Evolutionary conservation across 2,329 filamentous ascomycete genomes (phyloP).

Genomic region (Penicillium sp.): DNA sequence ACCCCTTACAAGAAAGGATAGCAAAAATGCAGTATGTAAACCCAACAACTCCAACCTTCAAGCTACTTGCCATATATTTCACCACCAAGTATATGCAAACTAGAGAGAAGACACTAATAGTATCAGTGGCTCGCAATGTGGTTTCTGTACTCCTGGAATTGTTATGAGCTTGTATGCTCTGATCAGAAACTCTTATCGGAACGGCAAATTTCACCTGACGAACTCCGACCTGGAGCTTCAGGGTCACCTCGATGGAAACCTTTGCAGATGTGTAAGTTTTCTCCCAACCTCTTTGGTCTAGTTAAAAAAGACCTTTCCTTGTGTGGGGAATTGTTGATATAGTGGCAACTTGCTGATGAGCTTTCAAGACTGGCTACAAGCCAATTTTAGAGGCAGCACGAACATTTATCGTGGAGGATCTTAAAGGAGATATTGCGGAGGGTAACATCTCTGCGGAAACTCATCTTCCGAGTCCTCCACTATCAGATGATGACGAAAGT

Average conservation of each 20-base stretch:
- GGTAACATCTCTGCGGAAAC: too few relatives aligned
- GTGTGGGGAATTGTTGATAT: too few relatives aligned
- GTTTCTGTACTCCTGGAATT: neutral
- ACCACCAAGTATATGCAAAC: too few relatives aligned
- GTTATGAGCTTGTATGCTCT: neutral
- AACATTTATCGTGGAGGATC: neutral
- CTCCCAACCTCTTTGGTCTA: too few relatives aligned
- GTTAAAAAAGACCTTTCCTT: too few relatives aligned
- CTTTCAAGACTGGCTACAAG: neutral
- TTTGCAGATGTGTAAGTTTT: conserved; percentile 1
- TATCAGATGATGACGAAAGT: neutral
- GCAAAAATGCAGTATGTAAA: conserved; percentile 1
- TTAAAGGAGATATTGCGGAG: neutral
- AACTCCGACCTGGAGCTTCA: neutral
- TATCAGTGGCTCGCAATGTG: neutral
- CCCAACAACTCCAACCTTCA: neutral
- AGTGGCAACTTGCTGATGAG: neutral
- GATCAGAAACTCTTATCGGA: neutral
- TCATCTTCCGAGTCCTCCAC: neutral
- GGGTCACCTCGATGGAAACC: neutral
- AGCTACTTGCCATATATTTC: neutral
- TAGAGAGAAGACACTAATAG: too few relatives aligned
- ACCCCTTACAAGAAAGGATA: neutral
- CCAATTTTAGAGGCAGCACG: conserved; percentile 1
- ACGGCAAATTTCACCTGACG: neutral